Evolutionary conservation across 2,329 filamentous ascomycete genomes (phyloP), one percentile per base, ranked within the genome.

Genomic region (Orbilia brochopaga): DNA sequence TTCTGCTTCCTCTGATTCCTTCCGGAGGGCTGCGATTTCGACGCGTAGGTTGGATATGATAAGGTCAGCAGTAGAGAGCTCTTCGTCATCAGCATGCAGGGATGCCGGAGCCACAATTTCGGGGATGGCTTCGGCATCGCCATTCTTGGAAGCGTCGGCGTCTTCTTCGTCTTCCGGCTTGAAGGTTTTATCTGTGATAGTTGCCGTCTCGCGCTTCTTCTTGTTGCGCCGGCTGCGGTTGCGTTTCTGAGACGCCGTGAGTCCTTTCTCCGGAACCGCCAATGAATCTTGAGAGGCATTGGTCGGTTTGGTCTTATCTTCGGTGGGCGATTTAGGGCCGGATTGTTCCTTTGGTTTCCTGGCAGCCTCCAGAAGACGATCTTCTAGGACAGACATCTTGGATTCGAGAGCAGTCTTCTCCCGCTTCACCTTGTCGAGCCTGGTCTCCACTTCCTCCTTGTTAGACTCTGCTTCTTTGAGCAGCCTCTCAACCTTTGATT

Each of bases 1-100:
- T 74, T 92, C 88, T 77, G 91, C 92, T 42, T 86, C 81, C n/a
- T 80, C 78, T 61, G 88, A 78, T 74, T 87, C 81, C 77, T 78
- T 75, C 8, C 75, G 76, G 19, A 78, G 77, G 19, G 60, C 60
- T 19, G 77, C 78, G 0, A 79, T 76, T 27, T 79, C 75, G 1
- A 77, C 77, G 56, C 76, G 78, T 1, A 76, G 56, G 51, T 79
- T 78, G 8, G 51, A 74, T 10, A 74, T 67, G 19, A 73, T 72
- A 51, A 72, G 67, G 37, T 72, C 67, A 10, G 67, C 57, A 2
- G 60, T 60, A 11, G 60, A 70, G 3, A 64, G 24, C 11, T 65
- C 67, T 17, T 72, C 67, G 7, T 72, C 66, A 11, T 65, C 60
- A 10, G 51, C 50, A 2, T 19, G 51, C 15, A 54, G 67, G 10